These are phyloP conservation scores for Lachancea sp. DNA, from an alignment of 805 yeast species.

Conservation along the genomic window DNA sequence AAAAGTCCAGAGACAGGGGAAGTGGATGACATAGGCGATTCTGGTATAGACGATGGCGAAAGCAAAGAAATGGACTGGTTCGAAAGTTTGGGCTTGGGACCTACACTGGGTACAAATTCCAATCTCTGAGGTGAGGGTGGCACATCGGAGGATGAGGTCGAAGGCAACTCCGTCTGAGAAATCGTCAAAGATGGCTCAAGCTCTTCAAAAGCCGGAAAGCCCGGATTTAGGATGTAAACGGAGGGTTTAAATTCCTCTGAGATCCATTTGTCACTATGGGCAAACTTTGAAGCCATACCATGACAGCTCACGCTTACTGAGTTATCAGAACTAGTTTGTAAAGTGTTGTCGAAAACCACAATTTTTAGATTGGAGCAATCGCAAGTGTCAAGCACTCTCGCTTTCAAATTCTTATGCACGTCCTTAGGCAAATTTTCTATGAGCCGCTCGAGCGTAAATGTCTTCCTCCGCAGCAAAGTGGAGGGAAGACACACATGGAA, in stretches of 20 bases:
- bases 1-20: conserved; percentile 31
- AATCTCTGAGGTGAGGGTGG: not conserved
- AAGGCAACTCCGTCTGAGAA: not conserved
- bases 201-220: conserved; percentile 6
- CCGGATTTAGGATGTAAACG: conserved; percentile 9
- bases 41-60: conserved; percentile 9
- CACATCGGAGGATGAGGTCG: not conserved
- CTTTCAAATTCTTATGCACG: conserved; percentile 31
- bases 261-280: conserved; percentile 12
- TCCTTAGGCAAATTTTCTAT: conserved; percentile 50
- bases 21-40: conserved; percentile 27
- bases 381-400: conserved; percentile 8
- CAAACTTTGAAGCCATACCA: conserved; percentile 25
- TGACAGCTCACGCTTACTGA: conserved; percentile 24
- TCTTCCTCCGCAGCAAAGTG: conserved; percentile 72
- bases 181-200: conserved; percentile 2
- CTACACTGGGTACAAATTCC: not conserved
- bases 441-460: conserved; percentile 59
- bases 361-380: conserved; percentile 16
- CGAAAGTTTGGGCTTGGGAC: not conserved
- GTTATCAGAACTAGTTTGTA: conserved; percentile 18
- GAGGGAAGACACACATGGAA: conserved; percentile 82
- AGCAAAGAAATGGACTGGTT: not conserved
- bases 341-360: conserved; percentile 23
- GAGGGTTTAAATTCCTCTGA: not conserved